Conservation (phyloP, 169 alveolate genomes). For the Sarcocystis neurona region DNA sequence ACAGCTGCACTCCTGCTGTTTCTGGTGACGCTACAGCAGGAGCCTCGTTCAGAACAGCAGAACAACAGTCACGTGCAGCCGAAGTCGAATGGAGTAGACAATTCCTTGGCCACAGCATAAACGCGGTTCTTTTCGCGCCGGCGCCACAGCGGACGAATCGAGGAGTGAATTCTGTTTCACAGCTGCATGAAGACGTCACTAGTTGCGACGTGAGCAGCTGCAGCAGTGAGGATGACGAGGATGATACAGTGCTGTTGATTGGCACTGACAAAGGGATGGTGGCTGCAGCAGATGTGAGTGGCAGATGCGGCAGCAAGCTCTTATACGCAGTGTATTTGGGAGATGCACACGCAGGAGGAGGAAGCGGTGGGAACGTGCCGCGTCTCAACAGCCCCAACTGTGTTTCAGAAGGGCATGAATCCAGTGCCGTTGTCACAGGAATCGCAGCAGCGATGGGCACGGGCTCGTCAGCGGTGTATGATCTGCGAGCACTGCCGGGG, state of each 20-base stretch:
- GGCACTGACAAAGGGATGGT: constrained; percentile 30
- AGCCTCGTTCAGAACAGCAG: not conserved
- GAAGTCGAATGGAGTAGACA: constrained; percentile 21
- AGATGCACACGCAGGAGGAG: not conserved
- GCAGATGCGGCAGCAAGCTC: not conserved
- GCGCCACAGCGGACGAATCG: too few species aligned
- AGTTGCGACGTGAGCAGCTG: too few species aligned
- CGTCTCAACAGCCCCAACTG: not conserved
- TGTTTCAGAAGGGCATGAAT: not conserved
- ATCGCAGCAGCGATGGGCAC: not conserved
- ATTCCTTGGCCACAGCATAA: constrained; percentile 24
- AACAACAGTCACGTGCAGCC: not conserved
- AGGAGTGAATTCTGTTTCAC: too few species aligned
- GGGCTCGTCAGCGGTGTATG: not conserved
- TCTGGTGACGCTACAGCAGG: not conserved
- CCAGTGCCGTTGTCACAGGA: not conserved
- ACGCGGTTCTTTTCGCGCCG: constrained; percentile 1
- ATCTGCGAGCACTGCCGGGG: not conserved
- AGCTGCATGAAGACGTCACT: too few species aligned
- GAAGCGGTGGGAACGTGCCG: not conserved
- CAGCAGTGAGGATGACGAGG: too few species aligned
- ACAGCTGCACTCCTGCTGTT: too few species aligned
- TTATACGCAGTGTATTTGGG: not conserved
- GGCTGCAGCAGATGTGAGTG: constrained; percentile 18
- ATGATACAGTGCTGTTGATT: not conserved